Evolutionary conservation across 306 rosid genomes (phyloP), one percentile per base, ranked within the genome.

Genomic region (Canavalia ensiformis): DNA sequence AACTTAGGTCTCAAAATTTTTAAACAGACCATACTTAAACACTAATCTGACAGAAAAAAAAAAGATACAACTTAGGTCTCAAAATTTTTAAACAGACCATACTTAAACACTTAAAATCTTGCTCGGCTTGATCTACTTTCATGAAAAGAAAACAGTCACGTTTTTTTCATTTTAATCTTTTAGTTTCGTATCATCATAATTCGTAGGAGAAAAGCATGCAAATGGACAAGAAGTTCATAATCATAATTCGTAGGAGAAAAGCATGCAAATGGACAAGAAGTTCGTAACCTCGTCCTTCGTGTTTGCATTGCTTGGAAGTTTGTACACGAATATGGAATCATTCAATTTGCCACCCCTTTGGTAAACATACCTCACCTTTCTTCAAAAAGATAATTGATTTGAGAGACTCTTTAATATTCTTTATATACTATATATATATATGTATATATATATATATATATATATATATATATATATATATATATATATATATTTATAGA

Each of bases 181-280:
- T 45, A 11, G 39, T 73, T 39, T 25, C 3, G 10, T 50, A n/a
- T 50, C 7, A 55, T 70, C 45, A 13, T 64, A 37, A 37, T 65
- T 39, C 6, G 13, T 2, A 18, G 5, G 8, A n/a, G 35, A 7
- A 52, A 0, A 0, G 9, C 13, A 75, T 11, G 69, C 58, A 58
- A 44, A 74, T 7, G 42, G 37, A 56, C 67, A 39, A 41, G n/a
- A 74, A 10, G 12, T 57, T 11, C 30, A 41, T 41, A n/a, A 55
- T 70, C 45, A 13, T 64, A 37, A 37, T 65, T 39, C 6, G 13
- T 2, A 18, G 5, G 8, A n/a, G 35, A 7, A 52, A 0, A 0
- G 9, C 13, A 75, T 11, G 69, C 58, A 58, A 44, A 74, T 7
- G 42, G 37, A 56, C 67, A 39, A 41, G n/a, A 74, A 10, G 12